These are phyloP conservation scores for Candida loeiensis DNA, from an alignment of 805 yeast genomes.

Conservation along the genomic window DNA sequence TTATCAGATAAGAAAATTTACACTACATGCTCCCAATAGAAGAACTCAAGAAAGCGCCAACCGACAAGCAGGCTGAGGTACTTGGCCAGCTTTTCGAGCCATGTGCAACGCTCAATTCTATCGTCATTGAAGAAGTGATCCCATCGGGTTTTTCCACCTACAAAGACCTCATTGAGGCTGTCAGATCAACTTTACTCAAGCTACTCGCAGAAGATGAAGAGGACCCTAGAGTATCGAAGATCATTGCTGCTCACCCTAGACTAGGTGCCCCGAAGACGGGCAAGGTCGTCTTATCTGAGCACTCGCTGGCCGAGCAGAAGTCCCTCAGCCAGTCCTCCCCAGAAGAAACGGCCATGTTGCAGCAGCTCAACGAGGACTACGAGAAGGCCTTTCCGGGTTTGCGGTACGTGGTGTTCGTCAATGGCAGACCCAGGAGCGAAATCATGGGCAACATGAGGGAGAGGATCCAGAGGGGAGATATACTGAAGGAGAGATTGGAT, in stretches of 20 bases:
- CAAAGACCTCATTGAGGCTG: conserved; percentile 42
- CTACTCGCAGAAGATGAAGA: conserved; percentile 25
- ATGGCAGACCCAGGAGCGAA: conserved; percentile 66
- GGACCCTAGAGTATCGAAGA: conserved; percentile 37
- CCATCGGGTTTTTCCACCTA: conserved; percentile 18
- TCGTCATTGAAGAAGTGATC: conserved; percentile 30
- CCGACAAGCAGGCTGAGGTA: conserved; percentile 41
- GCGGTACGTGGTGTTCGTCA: conserved; percentile 84
- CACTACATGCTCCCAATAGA: neutral
- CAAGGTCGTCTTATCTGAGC: conserved; percentile 47
- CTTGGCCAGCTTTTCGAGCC: conserved; percentile 60
- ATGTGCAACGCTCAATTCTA: conserved; percentile 44
- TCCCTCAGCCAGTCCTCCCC: conserved; percentile 49
- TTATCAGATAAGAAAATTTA: neutral
- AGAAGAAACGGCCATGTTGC: conserved; percentile 49
- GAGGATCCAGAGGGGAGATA: conserved; percentile 52
- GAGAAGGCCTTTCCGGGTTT: conserved; percentile 64
- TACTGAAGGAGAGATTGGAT: conserved; percentile 51
- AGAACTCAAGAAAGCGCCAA: conserved; percentile 72
- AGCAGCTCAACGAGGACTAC: conserved; percentile 54
- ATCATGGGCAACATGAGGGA: conserved; percentile 43
- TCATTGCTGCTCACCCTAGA: conserved; percentile 90
- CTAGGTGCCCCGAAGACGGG: conserved; percentile 47
- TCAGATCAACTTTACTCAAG: conserved; percentile 36
- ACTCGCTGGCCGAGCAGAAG: conserved; percentile 70